phyloP scores from a whole-genome alignment of 1,284 basidiomycete species.

The Boletus sp. region DNA sequence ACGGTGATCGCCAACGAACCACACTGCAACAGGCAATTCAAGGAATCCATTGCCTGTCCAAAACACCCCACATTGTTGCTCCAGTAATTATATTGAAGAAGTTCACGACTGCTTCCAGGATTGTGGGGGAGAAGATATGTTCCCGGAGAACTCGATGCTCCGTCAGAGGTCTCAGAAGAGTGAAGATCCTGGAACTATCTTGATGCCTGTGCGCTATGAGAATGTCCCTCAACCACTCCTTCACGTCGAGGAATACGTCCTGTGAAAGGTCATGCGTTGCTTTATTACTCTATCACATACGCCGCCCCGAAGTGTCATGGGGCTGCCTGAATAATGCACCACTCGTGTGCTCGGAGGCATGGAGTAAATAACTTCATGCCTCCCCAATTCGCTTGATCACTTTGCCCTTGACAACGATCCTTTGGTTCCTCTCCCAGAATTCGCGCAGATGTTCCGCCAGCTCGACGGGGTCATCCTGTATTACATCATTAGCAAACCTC shows the following conservation, averaged over 20 bases:
- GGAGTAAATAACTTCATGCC: slow-evolving; percentile 8
- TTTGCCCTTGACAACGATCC: slow-evolving; percentile 59
- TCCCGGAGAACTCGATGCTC: slow-evolving; percentile 20
- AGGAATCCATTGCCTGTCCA: slow-evolving; percentile 27
- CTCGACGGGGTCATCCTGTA: slow-evolving; percentile 82
- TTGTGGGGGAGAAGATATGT: slow-evolving; percentile 19
- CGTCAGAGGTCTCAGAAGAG: too few species aligned
- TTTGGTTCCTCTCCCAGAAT: slow-evolving; percentile 92
- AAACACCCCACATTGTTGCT: slow-evolving; percentile 18
- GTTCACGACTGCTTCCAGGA: slow-evolving; percentile 19
- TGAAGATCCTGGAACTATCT: too few species aligned
- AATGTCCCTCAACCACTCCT: too few species aligned
- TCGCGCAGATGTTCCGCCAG: slow-evolving; percentile 83
- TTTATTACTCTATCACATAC: too few species aligned
- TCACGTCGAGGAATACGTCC: too few species aligned
- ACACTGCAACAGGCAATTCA: slow-evolving; percentile 26
- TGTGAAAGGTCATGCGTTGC: too few species aligned
- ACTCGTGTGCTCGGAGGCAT: neutral
- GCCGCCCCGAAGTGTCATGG: too few species aligned
- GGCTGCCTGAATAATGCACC: too few species aligned
- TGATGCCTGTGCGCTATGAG: too few species aligned
- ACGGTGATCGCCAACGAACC: slow-evolving; percentile 14
- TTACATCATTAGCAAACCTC: neutral
- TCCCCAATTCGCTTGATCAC: slow-evolving; percentile 83
- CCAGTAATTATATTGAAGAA: slow-evolving; percentile 21